Base-by-base conservation (phyloP, 1,284 basidiomycete species). In the Ceratobasidium sp. region DNA sequence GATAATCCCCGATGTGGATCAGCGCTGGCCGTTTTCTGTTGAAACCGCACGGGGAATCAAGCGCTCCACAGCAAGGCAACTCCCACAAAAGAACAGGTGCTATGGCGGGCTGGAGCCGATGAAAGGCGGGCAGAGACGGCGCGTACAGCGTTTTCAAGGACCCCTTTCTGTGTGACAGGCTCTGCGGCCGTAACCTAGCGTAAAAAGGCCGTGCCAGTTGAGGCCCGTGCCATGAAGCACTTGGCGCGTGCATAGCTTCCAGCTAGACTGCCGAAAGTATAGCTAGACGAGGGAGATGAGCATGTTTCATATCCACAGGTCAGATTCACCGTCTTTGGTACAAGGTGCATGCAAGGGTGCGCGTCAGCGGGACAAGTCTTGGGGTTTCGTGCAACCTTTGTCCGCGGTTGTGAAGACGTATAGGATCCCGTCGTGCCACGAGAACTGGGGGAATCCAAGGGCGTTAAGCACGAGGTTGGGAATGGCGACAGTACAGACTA, bases 41-140 rank as follows among this genome's bases (percentile, higher is more conserved):
- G 49, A 27, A 51, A 51, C n/a, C 27, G 9, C 1, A 3, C 49
- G 2, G 22, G 22, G 14, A n/a, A 19, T 49, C 46, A 49, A 27
- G 22, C 49, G 49, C 49, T 51, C 49, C 49, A 51, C 22, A 51
- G n/a, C 22, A 51, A 51, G 49, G 43, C n/a, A 46, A 46, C 43
- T 19, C 7, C 43, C 43, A n/a, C 43, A n/a, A n/a, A 46, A 46
- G 43, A n/a, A 46, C 8, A 51, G 49, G 49, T 22, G 49, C 49
- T 49, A 49, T 16, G 46, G 46, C 19, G n/a, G 19, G 19, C 46
- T 51, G 9, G 22, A 51, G 22, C 22, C 49, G 49, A 22, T 51
- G 49, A 7, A 22, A 22, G n/a, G 49, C 49, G 22, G 27, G 49
- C 8, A n/a, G 4, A 16, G 43, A 51, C 49, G 22, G 27, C 22